A percentile compares a stretch with the other conserved stretches of the same genome.
These are phyloP conservation scores for Laetiporus sulphureus DNA, from an alignment of 1,284 basidiomycete genomes.

Conservation along the genomic window DNA sequence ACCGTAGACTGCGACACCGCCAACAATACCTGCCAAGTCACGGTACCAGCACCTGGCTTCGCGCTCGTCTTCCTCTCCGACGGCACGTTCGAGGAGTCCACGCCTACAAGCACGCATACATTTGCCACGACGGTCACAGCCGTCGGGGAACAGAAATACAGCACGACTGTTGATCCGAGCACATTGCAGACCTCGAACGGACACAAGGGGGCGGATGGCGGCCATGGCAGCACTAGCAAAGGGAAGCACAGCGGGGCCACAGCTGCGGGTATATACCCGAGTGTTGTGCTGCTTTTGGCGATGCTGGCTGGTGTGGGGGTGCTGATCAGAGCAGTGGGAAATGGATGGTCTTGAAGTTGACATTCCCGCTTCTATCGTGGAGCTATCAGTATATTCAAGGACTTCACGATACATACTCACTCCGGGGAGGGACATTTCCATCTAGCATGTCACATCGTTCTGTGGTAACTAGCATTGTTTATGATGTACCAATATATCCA, in stretches of 20 bases:
- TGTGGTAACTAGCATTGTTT: too few species aligned
- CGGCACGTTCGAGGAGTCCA: conserved; percentile 28
- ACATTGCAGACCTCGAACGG: conserved; percentile 32
- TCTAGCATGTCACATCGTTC: too few species aligned
- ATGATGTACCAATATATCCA: too few species aligned
- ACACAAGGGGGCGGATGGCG: conserved; percentile 18
- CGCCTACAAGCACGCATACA: conserved; percentile 28
- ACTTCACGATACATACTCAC: too few species aligned
- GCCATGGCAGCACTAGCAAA: conserved; percentile 27
- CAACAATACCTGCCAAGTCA: conserved; percentile 37
- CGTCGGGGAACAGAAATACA: conserved; percentile 19
- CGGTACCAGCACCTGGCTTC: conserved; percentile 45
- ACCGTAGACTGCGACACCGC: conserved; percentile 37
- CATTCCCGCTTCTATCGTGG: too few species aligned
- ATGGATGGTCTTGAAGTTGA: background rate
- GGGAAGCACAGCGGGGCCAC: conserved; percentile 22
- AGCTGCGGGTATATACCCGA: conserved; percentile 11
- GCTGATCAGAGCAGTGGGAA: background rate
- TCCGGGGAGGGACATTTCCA: too few species aligned
- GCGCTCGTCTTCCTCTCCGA: conserved; percentile 48
- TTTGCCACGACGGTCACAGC: conserved; percentile 33
- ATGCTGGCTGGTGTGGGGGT: background rate
- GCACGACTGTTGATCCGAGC: conserved; percentile 24
- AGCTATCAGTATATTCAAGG: too few species aligned
- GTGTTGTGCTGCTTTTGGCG: background rate